A percentile compares a stretch with the other conserved stretches of the same genome.
These are phyloP conservation scores for Calocybe indica DNA, from an alignment of 768 basidiomycete species.

Conservation along the genomic window DNA sequence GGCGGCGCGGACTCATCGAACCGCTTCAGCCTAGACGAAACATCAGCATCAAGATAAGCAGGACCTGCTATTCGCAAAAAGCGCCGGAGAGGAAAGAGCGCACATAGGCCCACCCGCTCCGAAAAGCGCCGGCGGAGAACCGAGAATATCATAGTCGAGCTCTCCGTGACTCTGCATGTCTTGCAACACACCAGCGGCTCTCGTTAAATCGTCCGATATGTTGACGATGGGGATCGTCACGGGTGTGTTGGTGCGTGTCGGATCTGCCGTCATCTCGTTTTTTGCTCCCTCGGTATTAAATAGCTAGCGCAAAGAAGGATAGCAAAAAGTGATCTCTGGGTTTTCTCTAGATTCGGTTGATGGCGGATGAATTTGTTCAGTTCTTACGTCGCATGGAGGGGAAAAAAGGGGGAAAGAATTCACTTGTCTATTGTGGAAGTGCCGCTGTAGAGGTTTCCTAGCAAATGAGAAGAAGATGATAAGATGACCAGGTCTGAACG, in stretches of 20 bases:
- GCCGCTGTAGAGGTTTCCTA: too few species aligned
- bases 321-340: neutral
- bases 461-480: too few species aligned
- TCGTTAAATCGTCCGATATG: slow-evolving; percentile 40
- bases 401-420: too few species aligned
- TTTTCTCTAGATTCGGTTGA: neutral
- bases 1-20: slow-evolving; percentile 73
- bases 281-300: slow-evolving; percentile 17
- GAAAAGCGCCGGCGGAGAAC: slow-evolving; percentile 54
- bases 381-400: neutral
- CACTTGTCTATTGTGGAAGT: too few species aligned
- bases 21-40: slow-evolving; percentile 54
- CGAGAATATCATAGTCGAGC: slow-evolving; percentile 28
- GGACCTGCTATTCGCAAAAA: neutral
- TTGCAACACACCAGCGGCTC: slow-evolving; percentile 46
- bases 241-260: neutral
- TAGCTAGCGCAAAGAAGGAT: neutral
- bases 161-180: slow-evolving; percentile 38
- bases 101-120: slow-evolving; percentile 76
- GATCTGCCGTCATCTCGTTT: neutral
- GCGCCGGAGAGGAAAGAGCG: slow-evolving; percentile 14
- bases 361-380: neutral
- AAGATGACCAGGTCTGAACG: too few species aligned
- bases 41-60: slow-evolving; percentile 1
- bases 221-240: slow-evolving; percentile 23